These are phyloP conservation scores for Stropharia rugosoannulata DNA, from an alignment of 768 basidiomycete species.

Conservation along the genomic window DNA sequence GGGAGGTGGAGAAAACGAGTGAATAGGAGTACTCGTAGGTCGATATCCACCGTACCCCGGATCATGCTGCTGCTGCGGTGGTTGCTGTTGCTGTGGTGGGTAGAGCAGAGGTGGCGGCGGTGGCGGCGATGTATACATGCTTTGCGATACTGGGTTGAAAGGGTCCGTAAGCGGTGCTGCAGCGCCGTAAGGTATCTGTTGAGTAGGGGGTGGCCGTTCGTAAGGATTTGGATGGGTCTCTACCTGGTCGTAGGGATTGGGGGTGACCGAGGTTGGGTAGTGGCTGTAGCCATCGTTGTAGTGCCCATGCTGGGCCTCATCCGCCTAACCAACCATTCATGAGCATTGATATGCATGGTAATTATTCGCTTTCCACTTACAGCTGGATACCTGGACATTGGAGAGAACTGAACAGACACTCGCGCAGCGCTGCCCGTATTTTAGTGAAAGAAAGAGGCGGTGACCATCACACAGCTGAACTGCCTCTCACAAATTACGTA, in stretches of 20 bases:
- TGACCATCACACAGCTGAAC: no score
- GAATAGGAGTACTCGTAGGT: slow-evolving; percentile 14
- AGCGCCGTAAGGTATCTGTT: slow-evolving; percentile 5
- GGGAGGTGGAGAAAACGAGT: slow-evolving; percentile 17
- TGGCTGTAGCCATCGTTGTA: slow-evolving; percentile 70
- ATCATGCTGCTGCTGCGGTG: slow-evolving; percentile 1
- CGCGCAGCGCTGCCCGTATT: neutral
- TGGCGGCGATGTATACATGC: slow-evolving; percentile 23
- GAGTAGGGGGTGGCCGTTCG: slow-evolving; percentile 18
- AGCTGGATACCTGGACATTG: slow-evolving; percentile 36
- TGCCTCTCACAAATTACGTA: no score
- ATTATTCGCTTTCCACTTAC: slow-evolving; percentile 12
- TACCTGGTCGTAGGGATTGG: slow-evolving; percentile 43
- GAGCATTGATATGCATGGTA: neutral
- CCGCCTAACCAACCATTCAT: slow-evolving; percentile 38
- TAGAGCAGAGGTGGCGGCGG: slow-evolving; percentile 15
- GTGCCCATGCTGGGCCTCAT: slow-evolving; percentile 60
- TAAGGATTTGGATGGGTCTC: slow-evolving; percentile 27
- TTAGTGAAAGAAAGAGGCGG: neutral
- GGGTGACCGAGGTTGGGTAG: slow-evolving; percentile 34
- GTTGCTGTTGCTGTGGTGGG: slow-evolving; percentile 10
- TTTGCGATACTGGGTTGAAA: slow-evolving; percentile 32
- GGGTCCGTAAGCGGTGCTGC: slow-evolving; percentile 32
- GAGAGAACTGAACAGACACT: neutral
- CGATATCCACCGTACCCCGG: slow-evolving; percentile 9